Conservation (phyloP, 352 stramenopile species). For the Globisporangium recalcitrans region DNA sequence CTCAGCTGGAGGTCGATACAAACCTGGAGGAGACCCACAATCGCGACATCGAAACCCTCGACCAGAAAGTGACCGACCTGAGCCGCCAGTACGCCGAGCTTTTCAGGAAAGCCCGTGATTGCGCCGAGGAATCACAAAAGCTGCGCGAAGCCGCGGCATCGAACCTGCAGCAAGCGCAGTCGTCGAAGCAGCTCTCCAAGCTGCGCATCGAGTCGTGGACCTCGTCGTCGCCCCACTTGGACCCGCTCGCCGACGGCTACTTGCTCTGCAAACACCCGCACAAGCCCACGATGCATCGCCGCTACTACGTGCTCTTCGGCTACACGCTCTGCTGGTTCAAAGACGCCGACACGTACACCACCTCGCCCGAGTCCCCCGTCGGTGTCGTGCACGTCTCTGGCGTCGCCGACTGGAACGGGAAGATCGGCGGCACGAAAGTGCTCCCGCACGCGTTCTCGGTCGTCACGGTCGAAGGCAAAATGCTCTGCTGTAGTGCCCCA, state of each 20-base stretch:
- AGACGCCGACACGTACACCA: conserved; percentile 53
- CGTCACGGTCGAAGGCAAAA: conserved; percentile 64
- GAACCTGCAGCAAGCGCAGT: conserved; percentile 53
- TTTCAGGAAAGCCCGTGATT: conserved; percentile 20
- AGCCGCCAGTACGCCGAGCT: conserved; percentile 29
- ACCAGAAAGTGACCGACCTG: conserved; percentile 18
- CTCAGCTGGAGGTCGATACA: conserved; percentile 51
- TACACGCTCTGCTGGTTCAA: conserved; percentile 83
- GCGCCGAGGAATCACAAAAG: conserved; percentile 28
- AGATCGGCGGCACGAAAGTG: conserved; percentile 43
- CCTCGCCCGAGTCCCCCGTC: conserved; percentile 38
- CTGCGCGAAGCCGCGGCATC: conserved; percentile 40
- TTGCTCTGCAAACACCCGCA: conserved; percentile 61
- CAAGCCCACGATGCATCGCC: conserved; percentile 59
- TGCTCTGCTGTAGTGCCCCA: conserved; percentile 54
- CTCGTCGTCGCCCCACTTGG: conserved; percentile 50
- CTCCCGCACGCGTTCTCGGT: conserved; percentile 54
- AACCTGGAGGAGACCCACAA: conserved; percentile 41
- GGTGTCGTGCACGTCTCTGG: conserved; percentile 63
- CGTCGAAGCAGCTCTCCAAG: conserved; percentile 42
- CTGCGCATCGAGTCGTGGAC: conserved; percentile 58
- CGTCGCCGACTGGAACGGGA: conserved; percentile 62
- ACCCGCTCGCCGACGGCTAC: conserved; percentile 66
- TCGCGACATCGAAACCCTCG: conserved; percentile 26
- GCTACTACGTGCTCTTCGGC: conserved; percentile 74